Evolutionary conservation across 768 basidiomycete species (phyloP).

Genomic region (Phylloporus scabripes): DNA sequence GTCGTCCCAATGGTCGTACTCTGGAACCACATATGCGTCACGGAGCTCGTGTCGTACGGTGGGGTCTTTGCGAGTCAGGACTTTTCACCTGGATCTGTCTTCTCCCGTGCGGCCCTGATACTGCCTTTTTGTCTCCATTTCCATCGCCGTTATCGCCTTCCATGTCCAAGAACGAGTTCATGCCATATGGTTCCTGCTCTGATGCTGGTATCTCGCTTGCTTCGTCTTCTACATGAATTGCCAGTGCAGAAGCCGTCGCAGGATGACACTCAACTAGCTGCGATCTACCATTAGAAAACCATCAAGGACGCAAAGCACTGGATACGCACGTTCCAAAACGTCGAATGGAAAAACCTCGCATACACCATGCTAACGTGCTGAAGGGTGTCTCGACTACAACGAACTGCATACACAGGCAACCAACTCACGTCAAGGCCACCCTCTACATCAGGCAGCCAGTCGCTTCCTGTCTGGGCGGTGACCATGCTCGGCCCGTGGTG

Average conservation of each 20-base stretch:
- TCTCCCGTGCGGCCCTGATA: background rate
- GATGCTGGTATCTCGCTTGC: background rate
- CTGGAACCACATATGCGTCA: background rate
- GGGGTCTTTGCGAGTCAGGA: background rate
- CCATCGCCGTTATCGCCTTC: constrained; percentile 1
- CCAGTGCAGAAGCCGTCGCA: constrained; percentile 10
- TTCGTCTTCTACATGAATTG: constrained; percentile 14
- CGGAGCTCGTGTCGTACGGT: constrained; percentile 12
- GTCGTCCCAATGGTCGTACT: constrained; percentile 13
- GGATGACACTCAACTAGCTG: constrained; percentile 19
- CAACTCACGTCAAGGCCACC: constrained; percentile 5
- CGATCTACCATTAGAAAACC: background rate
- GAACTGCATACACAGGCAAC: background rate
- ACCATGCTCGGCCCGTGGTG: background rate
- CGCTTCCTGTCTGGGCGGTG: background rate
- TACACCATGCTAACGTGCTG: constrained; percentile 21
- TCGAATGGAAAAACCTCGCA: constrained; percentile 17
- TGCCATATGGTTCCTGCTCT: constrained; percentile 4
- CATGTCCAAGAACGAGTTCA: constrained; percentile 14
- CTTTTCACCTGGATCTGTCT: background rate
- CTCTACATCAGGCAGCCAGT: constrained; percentile 10
- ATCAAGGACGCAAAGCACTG: no score
- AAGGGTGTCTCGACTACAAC: background rate
- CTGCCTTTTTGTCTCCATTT: no score
- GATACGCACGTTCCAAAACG: constrained; percentile 16